phyloP scores from a whole-genome alignment of 2,329 filamentous ascomycete genomes.

The Monosporascus sp. region DNA sequence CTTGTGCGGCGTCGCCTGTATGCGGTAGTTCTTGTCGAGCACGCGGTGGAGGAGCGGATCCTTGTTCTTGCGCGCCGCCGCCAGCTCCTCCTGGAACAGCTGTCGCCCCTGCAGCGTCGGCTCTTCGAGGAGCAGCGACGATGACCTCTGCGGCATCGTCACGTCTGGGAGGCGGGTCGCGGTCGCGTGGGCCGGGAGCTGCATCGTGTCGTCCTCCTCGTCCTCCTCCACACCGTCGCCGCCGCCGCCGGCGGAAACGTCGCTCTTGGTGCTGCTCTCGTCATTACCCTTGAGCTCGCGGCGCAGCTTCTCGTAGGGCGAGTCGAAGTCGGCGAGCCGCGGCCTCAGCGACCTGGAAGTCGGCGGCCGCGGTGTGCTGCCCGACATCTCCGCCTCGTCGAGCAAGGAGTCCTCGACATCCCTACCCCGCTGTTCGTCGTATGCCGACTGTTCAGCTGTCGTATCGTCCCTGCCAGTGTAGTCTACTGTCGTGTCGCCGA shows the following conservation, averaged over 20 bases:
- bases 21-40: conserved; percentile 91
- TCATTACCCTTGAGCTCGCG: conserved; percentile 54
- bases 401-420: conserved; percentile 60
- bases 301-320: conserved; percentile 70
- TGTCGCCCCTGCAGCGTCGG: conserved; percentile 17
- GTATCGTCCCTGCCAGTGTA: conserved; percentile 35
- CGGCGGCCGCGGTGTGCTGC: conserved; percentile 62
- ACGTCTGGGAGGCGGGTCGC: conserved; percentile 55
- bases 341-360: conserved; percentile 44
- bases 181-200: conserved; percentile 45
- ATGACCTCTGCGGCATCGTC: conserved; percentile 56
- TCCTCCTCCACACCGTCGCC: conserved; percentile 30
- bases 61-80: conserved; percentile 36
- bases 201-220: conserved; percentile 34
- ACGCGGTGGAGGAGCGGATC: conserved; percentile 85
- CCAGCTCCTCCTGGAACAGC: conserved; percentile 9
- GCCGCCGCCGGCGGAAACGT: conserved; percentile 30
- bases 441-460: conserved; percentile 28
- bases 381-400: conserved; percentile 56
- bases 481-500: conserved; percentile 47
- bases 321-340: conserved; percentile 60
- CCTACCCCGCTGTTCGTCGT: conserved; percentile 27
- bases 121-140: conserved; percentile 47
- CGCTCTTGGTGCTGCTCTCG: conserved; percentile 16
- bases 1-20: conserved; percentile 85